These are phyloP conservation scores for Mycena epipterygia DNA, from an alignment of 768 basidiomycete species.

Conservation along the genomic window DNA sequence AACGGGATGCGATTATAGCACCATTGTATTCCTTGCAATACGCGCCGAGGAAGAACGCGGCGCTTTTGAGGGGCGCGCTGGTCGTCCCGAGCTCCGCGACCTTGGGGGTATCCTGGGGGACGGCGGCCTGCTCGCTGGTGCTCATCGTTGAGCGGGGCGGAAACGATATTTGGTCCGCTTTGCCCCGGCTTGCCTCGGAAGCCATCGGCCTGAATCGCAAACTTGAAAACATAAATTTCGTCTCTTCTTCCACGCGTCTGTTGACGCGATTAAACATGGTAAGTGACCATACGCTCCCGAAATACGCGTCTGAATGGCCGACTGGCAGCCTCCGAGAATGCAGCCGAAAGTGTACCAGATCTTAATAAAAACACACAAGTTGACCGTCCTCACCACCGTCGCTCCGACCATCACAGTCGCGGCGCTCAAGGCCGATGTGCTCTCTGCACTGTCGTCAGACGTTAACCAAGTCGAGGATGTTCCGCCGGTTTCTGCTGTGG, in stretches of 20 bases:
- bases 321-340: constrained; percentile 62
- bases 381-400: constrained; percentile 73
- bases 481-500: constrained; percentile 49
- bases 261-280: constrained; percentile 16
- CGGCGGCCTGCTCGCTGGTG: constrained; percentile 23
- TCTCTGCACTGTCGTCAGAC: constrained; percentile 70
- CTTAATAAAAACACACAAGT: constrained; percentile 80
- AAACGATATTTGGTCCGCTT: constrained; percentile 2
- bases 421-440: constrained; percentile 72
- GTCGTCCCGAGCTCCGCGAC: constrained; percentile 91
- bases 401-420: constrained; percentile 67
- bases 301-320: constrained; percentile 23
- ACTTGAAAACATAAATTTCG: background rate
- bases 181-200: constrained; percentile 12
- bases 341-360: constrained; percentile 77
- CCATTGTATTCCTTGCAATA: constrained; percentile 98
- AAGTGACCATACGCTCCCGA: background rate
- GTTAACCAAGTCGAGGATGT: constrained; percentile 34
- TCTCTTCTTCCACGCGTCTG: background rate
- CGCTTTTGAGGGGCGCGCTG: constrained; percentile 95
- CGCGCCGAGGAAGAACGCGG: constrained; percentile 96
- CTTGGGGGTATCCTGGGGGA: constrained; percentile 61
- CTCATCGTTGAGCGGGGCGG: constrained; percentile 24
- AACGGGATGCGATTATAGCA: constrained; percentile 44
- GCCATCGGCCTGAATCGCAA: background rate